Evolutionary conservation across 208 protist species (phyloP), one percentile per base, ranked within the genome.

Genomic region (Leishmania gerbilli): DNA sequence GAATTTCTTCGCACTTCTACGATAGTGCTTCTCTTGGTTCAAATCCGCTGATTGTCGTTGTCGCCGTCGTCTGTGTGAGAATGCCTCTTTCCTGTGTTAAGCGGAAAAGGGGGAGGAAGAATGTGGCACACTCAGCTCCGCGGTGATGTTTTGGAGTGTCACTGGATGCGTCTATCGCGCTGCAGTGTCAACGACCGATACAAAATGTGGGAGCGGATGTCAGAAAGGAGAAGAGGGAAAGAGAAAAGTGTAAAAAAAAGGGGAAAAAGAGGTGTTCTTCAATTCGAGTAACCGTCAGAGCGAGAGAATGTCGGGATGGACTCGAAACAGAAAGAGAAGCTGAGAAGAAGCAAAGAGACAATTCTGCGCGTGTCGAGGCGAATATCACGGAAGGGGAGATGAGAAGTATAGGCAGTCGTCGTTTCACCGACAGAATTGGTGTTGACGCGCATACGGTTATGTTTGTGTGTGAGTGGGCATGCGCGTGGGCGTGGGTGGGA

Each of bases 81-180:
- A 74, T 34, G 6, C 42, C 13, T 74, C 69, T 53, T 74, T 31
- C 69, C n/a, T n/a, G 24, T 74, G 15, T 51, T 76, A 27, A 27
- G 47, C 24, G 19, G 71, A 58, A 75, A 45, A 37, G 47, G 34
- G 47, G 19, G 47, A 62, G n/a, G 31, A 76, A 62, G 17, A 62
- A 19, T 60, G 34, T 45, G 42, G 24, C 67, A 21, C 69, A 53
- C 72, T n/a, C 47, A 15, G 51, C 72, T 55, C 72, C 21, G 51
- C 24, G 4, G 51, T 56, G 19, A 47, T 37, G 31, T 55, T 60
- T 49, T 64, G 31, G 21, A 47, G 34, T 56, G 15, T 56, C 71
- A 56, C 47, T 40, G 71, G n/a, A 34, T 75, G 47, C 47, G 45
- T 56, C 71, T 75, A 75, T 75, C 71, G 71, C 71, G 47, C 72